Conservation (phyloP, 1,139 yeast species). For the Geotrichum klebahnii region DNA sequence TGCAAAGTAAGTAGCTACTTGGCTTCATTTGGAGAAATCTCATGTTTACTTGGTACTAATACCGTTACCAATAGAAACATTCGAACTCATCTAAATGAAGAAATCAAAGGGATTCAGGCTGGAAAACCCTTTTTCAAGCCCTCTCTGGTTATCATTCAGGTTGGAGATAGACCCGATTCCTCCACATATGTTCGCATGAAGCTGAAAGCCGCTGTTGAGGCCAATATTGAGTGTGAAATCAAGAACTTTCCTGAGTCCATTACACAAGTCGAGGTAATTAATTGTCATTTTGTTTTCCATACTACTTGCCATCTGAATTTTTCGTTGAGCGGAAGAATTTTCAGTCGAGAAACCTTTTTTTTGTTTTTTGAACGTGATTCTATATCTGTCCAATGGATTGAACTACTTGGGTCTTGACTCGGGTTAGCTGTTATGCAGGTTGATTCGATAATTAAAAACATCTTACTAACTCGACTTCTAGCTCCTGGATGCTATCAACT, state of each 20-base stretch:
- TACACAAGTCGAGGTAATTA: slow-evolving; percentile 36
- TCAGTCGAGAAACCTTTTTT: slow-evolving; percentile 1
- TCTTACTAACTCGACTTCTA: slow-evolving; percentile 32
- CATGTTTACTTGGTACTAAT: slow-evolving; percentile 42
- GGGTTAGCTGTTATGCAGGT: background rate
- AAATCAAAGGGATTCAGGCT: slow-evolving; percentile 54
- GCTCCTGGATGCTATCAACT: slow-evolving; percentile 55
- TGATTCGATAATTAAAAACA: too few species aligned
- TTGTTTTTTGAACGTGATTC: background rate
- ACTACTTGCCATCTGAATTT: slow-evolving; percentile 10
- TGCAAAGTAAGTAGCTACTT: slow-evolving; percentile 43
- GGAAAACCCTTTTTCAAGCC: slow-evolving; percentile 66
- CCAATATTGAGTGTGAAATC: slow-evolving; percentile 68
- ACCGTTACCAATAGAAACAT: slow-evolving; percentile 59
- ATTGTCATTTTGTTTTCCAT: slow-evolving; percentile 13
- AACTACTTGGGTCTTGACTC: slow-evolving; percentile 3
- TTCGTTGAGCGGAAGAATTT: background rate
- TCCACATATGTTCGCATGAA: slow-evolving; percentile 94
- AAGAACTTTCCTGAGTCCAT: slow-evolving; percentile 59
- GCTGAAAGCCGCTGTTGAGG: slow-evolving; percentile 80
- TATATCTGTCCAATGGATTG: background rate
- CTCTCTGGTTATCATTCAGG: slow-evolving; percentile 77
- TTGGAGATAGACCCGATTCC: slow-evolving; percentile 86
- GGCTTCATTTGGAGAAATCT: background rate
- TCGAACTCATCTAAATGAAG: slow-evolving; percentile 40